Evolutionary conservation across 2,329 filamentous ascomycete genomes (phyloP).

Genomic region (Penicillium nordicum): DNA sequence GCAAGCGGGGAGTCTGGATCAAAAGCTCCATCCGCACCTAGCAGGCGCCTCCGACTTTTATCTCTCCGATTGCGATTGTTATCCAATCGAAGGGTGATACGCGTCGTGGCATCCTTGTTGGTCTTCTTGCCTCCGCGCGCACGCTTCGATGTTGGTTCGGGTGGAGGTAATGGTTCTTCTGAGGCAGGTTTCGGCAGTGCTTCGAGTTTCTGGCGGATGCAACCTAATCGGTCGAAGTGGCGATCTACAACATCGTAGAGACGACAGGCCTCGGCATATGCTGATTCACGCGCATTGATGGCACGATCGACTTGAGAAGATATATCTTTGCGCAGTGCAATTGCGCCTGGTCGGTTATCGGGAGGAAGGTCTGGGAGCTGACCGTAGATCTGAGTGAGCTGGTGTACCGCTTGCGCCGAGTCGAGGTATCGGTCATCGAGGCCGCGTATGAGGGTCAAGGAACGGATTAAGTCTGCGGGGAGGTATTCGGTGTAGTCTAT

Average conservation of each 20-base stretch:
- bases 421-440: slow-evolving; percentile 46
- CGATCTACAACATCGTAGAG: slow-evolving; percentile 57
- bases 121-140: slow-evolving; percentile 40
- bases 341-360: slow-evolving; percentile 51
- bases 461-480: slow-evolving; percentile 61
- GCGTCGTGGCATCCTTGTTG: slow-evolving; percentile 34
- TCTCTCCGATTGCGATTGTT: slow-evolving; percentile 20
- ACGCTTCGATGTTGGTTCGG: slow-evolving; percentile 37
- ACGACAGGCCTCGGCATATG: slow-evolving; percentile 55
- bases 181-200: slow-evolving; percentile 59
- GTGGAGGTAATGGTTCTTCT: slow-evolving; percentile 56
- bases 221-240: slow-evolving; percentile 55
- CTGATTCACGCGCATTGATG: slow-evolving; percentile 54
- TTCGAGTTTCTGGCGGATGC: slow-evolving; percentile 60
- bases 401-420: slow-evolving; percentile 41
- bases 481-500: slow-evolving; percentile 68
- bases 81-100: slow-evolving; percentile 45
- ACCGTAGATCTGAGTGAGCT: slow-evolving; percentile 44
- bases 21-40: slow-evolving; percentile 36
- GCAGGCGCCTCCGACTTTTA: slow-evolving; percentile 39
- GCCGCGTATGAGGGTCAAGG: slow-evolving; percentile 58
- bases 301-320: slow-evolving; percentile 55
- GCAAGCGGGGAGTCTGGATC: slow-evolving; percentile 46
- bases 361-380: slow-evolving; percentile 51
- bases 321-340: slow-evolving; percentile 53